A percentile compares a stretch with the other conserved stretches of the same genome.
phyloP scores from a whole-genome alignment of 106 monocot genomes.

The Dendrobium officinale region DNA sequence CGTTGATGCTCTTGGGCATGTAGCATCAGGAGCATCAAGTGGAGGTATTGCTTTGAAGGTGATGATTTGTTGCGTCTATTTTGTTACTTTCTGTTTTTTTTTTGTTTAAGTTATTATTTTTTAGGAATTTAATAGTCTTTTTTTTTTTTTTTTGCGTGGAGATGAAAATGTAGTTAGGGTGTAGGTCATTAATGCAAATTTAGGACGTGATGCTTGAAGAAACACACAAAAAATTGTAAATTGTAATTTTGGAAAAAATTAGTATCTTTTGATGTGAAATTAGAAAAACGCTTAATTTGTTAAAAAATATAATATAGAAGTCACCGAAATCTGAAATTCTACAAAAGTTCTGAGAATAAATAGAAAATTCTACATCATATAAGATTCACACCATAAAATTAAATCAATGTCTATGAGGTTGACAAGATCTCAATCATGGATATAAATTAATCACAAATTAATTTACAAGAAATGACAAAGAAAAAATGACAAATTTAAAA shows the following conservation, averaged over 20 bases:
- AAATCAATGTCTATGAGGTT: neutral
- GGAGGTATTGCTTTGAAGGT: constrained; percentile 98
- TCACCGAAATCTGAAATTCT: neutral
- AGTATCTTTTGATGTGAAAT: neutral
- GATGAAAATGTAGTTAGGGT: neutral
- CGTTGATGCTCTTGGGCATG: constrained; percentile 61
- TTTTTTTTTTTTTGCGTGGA: neutral
- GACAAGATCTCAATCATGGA: neutral
- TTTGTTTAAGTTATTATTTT: neutral
- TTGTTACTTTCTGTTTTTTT: neutral
- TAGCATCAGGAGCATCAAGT: constrained; percentile 92
- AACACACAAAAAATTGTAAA: neutral
- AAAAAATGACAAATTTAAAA: neutral
- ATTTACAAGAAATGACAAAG: neutral
- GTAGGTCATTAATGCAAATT: neutral
- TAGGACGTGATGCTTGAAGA: neutral
- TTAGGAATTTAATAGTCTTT: neutral
- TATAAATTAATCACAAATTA: too few species aligned
- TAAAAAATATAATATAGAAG: too few species aligned
- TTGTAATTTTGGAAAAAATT: neutral
- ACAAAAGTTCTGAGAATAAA: neutral
- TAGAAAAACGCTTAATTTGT: neutral
- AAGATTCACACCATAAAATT: neutral
- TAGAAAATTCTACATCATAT: neutral
- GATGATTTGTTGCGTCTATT: neutral